Evolutionary conservation across 1,284 basidiomycete species (phyloP), one percentile per base, ranked within the genome.

Genomic region (Agroathelia rolfsii): DNA sequence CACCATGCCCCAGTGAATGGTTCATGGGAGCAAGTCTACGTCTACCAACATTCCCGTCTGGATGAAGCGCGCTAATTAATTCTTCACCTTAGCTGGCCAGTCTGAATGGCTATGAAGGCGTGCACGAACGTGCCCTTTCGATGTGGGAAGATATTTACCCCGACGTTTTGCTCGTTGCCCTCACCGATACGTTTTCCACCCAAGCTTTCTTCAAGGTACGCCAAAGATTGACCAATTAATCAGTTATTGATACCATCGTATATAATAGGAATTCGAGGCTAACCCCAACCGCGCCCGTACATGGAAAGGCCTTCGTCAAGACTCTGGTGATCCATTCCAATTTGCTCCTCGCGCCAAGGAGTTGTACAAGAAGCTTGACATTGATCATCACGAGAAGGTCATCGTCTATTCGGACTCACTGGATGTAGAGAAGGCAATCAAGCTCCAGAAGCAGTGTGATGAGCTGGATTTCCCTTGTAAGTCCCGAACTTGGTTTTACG

Each of bases 161-260:
- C 1, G 55, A 70, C 17, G 56, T 58, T 5, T 61, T 79, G 5
- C 64, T 78, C 33, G 73, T 87, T 35, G 87, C 90, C 13, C 62
- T 95, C 25, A 94, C 93, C 7, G 92, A 96, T 55, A 96, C 92
- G 0, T 95, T 94, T 56, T 85, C 89, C 3, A 84, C 82, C 3
- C 59, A 71, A 24, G 76, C 73, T 0, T 96, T 95, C 59, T 92
- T 85, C 63, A 66, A 73, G 57, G 83, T 72, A 45, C 17, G 52
- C 41, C 11, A 30, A 12, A 30, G 13, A 24, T 25, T 32, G n/a
- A 11, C 32, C 13, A 13, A 7, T 27, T 10, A n/a, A 11, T 8
- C 13, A 5, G 12, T 27, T 11, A 21, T 36, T 19, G 4, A 8
- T 30, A 32, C 21, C 28, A 41, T 5, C 16, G 36, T 28, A n/a